phyloP scores from a whole-genome alignment of 225 moss, liverwort and hornwort genomes.

The Rhytidiadelphus loreus region DNA sequence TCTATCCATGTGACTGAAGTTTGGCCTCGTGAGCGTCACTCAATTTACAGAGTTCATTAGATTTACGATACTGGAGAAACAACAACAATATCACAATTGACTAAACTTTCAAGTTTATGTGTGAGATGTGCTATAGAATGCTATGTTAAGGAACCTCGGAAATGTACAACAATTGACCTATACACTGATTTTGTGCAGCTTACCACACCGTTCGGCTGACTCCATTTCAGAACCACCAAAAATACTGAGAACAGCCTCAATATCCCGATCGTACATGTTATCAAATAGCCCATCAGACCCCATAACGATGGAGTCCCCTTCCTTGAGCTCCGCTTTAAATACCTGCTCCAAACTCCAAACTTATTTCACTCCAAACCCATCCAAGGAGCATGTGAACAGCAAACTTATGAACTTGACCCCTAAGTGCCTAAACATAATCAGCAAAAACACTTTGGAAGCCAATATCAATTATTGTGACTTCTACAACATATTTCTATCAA shows the following conservation, averaged over 20 bases:
- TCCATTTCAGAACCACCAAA: slow-evolving; percentile 53
- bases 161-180: not conserved
- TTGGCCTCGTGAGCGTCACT: not conserved
- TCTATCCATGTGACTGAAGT: not conserved
- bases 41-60: not conserved
- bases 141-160: not conserved
- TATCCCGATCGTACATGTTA: slow-evolving; percentile 76
- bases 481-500: not conserved
- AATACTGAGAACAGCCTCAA: slow-evolving; percentile 50
- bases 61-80: not conserved
- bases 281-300: slow-evolving; percentile 99
- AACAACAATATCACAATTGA: not conserved
- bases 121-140: not conserved
- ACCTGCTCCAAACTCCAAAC: slow-evolving; percentile 38
- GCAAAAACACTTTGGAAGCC: not conserved
- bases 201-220: slow-evolving; percentile 62
- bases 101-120: not conserved
- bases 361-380: not conserved
- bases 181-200: not conserved
- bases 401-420: not conserved
- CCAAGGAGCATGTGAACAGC: not conserved
- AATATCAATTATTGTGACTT: not conserved
- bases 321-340: slow-evolving; percentile 53
- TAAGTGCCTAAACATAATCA: not conserved
- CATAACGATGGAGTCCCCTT: slow-evolving; percentile 90